A percentile compares a stretch with the other conserved stretches of the same genome.
Evolutionary conservation across 371 early-diverging fungal genomes (phyloP).

Genomic region (Mortierella sp.): DNA sequence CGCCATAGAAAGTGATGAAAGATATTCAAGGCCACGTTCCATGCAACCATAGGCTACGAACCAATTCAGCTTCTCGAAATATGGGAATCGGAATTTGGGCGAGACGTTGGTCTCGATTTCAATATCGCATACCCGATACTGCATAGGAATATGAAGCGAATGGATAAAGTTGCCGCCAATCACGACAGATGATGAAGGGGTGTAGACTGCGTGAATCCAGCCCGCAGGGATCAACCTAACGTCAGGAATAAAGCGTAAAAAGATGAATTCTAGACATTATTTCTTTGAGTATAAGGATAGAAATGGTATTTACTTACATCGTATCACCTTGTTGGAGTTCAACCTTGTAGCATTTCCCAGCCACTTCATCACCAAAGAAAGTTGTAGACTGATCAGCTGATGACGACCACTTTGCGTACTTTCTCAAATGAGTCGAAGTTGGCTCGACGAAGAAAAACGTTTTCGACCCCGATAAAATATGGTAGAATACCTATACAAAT

Average conservation of each 20-base stretch:
- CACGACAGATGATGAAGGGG: constrained; percentile 87
- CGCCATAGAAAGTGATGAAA: constrained; percentile 22
- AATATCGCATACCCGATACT: constrained; percentile 75
- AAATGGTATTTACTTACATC: constrained; percentile 59
- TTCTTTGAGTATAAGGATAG: not conserved
- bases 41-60: constrained; percentile 66
- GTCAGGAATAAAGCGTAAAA: not conserved
- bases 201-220: constrained; percentile 96
- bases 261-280: not conserved
- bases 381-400: constrained; percentile 84
- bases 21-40: constrained; percentile 33
- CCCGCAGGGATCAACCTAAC: constrained; percentile 91
- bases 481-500: constrained; percentile 76
- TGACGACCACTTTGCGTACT: constrained; percentile 89
- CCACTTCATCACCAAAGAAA: constrained; percentile 85
- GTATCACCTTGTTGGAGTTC: constrained; percentile 82
- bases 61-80: constrained; percentile 85
- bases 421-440: constrained; percentile 82
- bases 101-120: constrained; percentile 87
- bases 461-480: constrained; percentile 86
- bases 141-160: constrained; percentile 77
- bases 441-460: constrained; percentile 91
- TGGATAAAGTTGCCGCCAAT: constrained; percentile 95
- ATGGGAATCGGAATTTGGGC: constrained; percentile 87
- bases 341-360: constrained; percentile 73